Base-by-base conservation (phyloP, 2,329 filamentous ascomycete species). In the Fusarium brevicatenulatum region DNA sequence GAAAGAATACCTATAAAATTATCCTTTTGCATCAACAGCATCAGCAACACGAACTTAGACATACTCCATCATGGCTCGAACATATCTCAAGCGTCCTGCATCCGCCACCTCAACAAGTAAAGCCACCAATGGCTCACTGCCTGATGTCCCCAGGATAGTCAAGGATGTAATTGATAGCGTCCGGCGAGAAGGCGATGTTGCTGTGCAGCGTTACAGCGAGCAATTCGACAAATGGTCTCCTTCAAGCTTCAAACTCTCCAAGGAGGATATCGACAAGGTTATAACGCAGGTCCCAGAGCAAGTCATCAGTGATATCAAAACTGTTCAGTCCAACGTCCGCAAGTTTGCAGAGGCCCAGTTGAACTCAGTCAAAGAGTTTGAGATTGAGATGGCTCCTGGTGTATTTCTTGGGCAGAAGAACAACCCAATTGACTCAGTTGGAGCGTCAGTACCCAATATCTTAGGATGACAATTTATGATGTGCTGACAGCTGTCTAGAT, bases 341-440 rank as follows among this genome's bases (percentile, higher is more conserved):
- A 59, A 40, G 25, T 59, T 59, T 40, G 56, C 56, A 0, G 36
- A 59, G 56, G 56, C 56, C 0, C 56, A 59, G 3, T 3, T 59
- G 21, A 59, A 40, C 32, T 59, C 56, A 1, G 52, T 59, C 11
- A 21, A 32, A 40, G 56, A 59, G 56, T 52, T 59, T 30, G 56
- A 59, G 21, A 21, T 59, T 2, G 56, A 59, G 10, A 52, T 59
- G 34, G 44, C 34, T 4, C 56, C 56, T n/a, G 56, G 56, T 4
- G 56, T 59, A 2, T 52, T 59, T 52, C 44, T 59, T 40, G 56
- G 56, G 3, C 56, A 59, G 21, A 59, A 59, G 56, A 59, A 59
- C 1, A 59, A 59, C 36, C 56, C 56, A 1, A 52, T 59, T 12
- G 56, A 59, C 12, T 50, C 56, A 12, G 56, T 59, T 32, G 43